Evolutionary conservation across 2,329 filamentous ascomycete genomes (phyloP).

Genomic region (Cercospora sojina): DNA sequence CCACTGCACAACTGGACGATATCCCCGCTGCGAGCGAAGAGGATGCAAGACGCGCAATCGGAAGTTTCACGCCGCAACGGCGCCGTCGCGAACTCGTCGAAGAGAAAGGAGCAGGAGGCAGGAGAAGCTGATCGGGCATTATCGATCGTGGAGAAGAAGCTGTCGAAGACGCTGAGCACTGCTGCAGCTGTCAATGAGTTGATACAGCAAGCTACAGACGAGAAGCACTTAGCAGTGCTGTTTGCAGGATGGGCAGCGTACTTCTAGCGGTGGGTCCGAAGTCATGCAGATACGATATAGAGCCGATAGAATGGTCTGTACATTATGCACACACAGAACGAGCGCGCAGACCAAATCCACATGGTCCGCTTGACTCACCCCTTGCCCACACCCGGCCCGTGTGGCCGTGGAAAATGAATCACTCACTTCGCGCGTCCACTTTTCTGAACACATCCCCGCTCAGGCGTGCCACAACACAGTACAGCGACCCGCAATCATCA

Average conservation of each 20-base stretch:
- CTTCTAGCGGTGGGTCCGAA: constrained; percentile 16
- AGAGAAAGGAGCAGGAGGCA: constrained; percentile 53
- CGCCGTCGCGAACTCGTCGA: constrained; percentile 29
- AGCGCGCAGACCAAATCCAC: not conserved
- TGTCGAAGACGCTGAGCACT: constrained; percentile 90
- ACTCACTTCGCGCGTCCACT: not conserved
- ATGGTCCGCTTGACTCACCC: not conserved
- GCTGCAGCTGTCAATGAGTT: constrained; percentile 94
- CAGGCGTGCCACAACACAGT: not conserved
- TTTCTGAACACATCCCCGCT: not conserved
- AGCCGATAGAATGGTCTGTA: not conserved
- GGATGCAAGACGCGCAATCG: constrained; percentile 65
- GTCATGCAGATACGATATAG: not conserved
- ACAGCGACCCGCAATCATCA: not conserved
- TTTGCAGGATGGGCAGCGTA: constrained; percentile 54
- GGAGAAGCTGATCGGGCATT: constrained; percentile 89
- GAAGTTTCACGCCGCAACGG: constrained; percentile 23
- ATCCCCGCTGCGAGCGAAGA: constrained; percentile 65
- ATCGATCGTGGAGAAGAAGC: constrained; percentile 91
- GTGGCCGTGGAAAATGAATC: not conserved
- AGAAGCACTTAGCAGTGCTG: constrained; percentile 84
- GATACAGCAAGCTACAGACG: constrained; percentile 93
- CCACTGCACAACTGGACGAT: constrained; percentile 95
- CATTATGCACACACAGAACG: not conserved
- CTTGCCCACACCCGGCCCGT: not conserved